A percentile compares a stretch with the other conserved stretches of the same genome.
Conservation (phyloP, 768 basidiomycete genomes). For the Russula foetens region DNA sequence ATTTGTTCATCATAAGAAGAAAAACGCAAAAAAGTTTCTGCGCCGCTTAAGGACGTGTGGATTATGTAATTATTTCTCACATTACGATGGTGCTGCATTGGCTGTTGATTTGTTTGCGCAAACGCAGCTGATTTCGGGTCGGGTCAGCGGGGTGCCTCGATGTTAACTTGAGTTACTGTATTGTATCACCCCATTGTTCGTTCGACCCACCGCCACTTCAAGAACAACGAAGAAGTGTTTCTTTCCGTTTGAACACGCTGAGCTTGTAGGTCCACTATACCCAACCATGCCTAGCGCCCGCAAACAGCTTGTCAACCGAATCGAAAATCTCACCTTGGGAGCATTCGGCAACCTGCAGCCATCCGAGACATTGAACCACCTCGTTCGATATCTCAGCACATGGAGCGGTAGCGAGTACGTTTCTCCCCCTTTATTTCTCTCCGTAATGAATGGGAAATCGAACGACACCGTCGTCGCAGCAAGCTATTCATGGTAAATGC, state of each 20-base stretch:
- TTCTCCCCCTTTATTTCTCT: background rate
- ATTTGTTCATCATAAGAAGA: slow-evolving; percentile 48
- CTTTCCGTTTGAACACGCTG: background rate
- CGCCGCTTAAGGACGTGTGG: slow-evolving; percentile 21
- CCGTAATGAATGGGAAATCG: background rate
- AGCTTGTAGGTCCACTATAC: background rate
- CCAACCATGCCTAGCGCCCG: slow-evolving; percentile 42
- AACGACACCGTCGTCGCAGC: slow-evolving; percentile 30
- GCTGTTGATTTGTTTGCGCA: background rate
- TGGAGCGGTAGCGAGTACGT: slow-evolving; percentile 86
- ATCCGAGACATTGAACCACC: slow-evolving; percentile 60
- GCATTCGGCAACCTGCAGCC: slow-evolving; percentile 49
- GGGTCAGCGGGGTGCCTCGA: background rate
- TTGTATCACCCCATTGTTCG: too few relatives aligned
- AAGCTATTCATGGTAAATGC: slow-evolving; percentile 61
- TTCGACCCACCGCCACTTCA: background rate
- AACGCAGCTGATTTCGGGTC: background rate
- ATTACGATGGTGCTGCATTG: too few relatives aligned
- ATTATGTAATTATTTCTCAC: slow-evolving; percentile 41
- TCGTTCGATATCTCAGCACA: slow-evolving; percentile 68
- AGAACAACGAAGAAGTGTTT: background rate
- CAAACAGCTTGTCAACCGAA: slow-evolving; percentile 39
- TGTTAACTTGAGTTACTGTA: background rate
- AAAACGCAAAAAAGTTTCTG: slow-evolving; percentile 19
- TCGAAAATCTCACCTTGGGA: slow-evolving; percentile 62